These are phyloP conservation scores for Pichia sp. DNA, from an alignment of 1,139 yeast genomes.

Conservation along the genomic window DNA sequence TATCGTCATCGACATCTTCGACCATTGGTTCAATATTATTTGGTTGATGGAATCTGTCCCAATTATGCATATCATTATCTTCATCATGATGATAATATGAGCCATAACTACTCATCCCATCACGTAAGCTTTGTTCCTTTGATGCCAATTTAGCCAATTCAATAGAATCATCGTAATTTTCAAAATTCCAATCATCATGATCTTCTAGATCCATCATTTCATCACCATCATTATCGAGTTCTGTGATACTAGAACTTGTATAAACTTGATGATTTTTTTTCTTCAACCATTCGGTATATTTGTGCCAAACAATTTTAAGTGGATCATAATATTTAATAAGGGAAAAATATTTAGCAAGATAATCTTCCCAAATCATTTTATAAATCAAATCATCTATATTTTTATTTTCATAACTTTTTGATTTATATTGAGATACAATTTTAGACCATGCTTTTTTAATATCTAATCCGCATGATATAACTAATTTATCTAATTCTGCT, in stretches of 20 bases:
- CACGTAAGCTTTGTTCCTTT: conserved; percentile 6
- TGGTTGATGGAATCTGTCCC: not conserved
- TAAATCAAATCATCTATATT: conserved; percentile 12
- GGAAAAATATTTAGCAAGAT: conserved; percentile 18
- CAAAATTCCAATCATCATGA: conserved; percentile 1
- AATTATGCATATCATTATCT: not conserved
- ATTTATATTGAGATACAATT: conserved; percentile 8
- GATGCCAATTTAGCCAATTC: conserved; percentile 2
- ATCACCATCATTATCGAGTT: conserved; percentile 14
- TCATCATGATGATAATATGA: conserved; percentile 16
- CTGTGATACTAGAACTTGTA: conserved; percentile 5
- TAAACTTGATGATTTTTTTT: conserved; percentile 1
- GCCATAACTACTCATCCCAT: conserved; percentile 19
- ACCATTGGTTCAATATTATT: not conserved
- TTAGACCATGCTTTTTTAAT: conserved; percentile 13
- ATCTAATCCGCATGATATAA: conserved; percentile 13
- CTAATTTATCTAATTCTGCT: conserved; percentile 11
- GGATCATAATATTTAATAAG: conserved; percentile 20
- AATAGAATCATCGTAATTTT: not conserved
- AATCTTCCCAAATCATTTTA: conserved; percentile 18
- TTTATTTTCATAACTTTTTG: conserved; percentile 4
- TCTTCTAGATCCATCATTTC: conserved; percentile 10
- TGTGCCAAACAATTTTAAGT: conserved; percentile 15
- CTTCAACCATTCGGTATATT: conserved; percentile 14
- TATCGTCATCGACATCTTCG: conserved; percentile 12